Percentiles rank a stretch among this genome's conserved stretches.
These are phyloP conservation scores for Pisolithus albus DNA, from an alignment of 768 basidiomycete species.

Conservation along the genomic window DNA sequence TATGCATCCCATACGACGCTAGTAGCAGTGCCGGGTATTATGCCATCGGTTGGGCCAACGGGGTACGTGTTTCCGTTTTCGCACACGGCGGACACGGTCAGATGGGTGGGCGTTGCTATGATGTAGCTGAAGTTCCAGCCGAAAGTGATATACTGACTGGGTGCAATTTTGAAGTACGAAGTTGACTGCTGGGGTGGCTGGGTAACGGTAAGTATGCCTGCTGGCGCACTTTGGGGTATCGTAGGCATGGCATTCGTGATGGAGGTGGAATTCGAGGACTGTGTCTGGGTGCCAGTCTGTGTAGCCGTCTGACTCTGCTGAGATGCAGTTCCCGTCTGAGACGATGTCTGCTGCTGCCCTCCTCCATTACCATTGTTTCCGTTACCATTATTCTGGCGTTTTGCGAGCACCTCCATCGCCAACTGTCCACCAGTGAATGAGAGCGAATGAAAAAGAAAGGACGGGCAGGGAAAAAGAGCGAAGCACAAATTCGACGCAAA, in stretches of 20 bases:
- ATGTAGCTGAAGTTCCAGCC: constrained; percentile 86
- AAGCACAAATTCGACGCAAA: background rate
- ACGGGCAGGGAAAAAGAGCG: constrained; percentile 1
- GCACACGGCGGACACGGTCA: constrained; percentile 78
- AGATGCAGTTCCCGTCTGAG: background rate
- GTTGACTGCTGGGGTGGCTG: constrained; percentile 76
- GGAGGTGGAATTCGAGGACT: constrained; percentile 4
- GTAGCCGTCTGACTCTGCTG: constrained; percentile 7
- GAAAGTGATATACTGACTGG: constrained; percentile 69
- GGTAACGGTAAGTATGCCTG: constrained; percentile 66
- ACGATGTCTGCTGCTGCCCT: constrained; percentile 1
- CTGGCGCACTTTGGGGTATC: constrained; percentile 48
- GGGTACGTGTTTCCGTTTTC: constrained; percentile 87
- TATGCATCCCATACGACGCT: constrained; percentile 76
- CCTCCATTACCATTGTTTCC: background rate
- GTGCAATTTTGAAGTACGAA: constrained; percentile 85
- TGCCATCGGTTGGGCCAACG: constrained; percentile 70
- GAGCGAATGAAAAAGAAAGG: background rate
- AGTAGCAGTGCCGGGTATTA: constrained; percentile 66
- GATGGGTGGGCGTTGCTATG: constrained; percentile 57
- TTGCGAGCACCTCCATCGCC: constrained; percentile 1
- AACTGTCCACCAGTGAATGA: background rate
- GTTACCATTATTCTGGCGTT: constrained; percentile 5
- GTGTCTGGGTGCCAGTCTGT: constrained; percentile 4
- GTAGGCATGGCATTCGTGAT: constrained; percentile 9